Base-by-base conservation (phyloP, 129 eudicot genomes). In the Artemisia tridentata region DNA sequence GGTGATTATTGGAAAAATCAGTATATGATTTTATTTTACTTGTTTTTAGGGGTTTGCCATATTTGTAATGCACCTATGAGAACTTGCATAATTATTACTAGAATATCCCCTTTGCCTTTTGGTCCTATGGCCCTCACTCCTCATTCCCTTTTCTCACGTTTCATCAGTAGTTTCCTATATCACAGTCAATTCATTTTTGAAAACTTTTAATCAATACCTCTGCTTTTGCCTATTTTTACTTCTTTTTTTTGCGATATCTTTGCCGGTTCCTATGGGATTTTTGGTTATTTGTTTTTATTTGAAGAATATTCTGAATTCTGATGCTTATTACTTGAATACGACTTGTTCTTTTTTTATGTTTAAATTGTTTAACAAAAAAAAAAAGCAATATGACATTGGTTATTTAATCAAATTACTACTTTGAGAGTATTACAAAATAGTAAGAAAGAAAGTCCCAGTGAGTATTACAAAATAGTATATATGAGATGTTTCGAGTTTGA, bases 11-110 rank as follows among this genome's bases (percentile, higher is more conserved):
- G 25, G 68, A 72, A 72, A 59, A 18, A 72, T 47, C 13, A 59
- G 25, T 29, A 31, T 49, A 51, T 4, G 77, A 31, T 41, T 73
- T 73, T 62, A 4, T 57, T 62, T 31, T 21, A 51, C 19, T 65
- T 62, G 55, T 62, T 66, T 68, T 46, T 67, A 57, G 65, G 74
- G 31, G 77, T 74, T 74, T 78, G 72, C 79, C 65, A 71, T 80
- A 69, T 79, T 67, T 81, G 75, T 68, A 20, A 72, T 65, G 60
- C 68, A 73, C 60, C 63, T 64, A 76, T 68, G 55, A 27, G 54
- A 81, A 60, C 45, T 67, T 66, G 73, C 62, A 69, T 63, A 55
- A 75, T 57, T 63, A 17, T 27, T 38, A 48, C 51, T 62, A 62
- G 53, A 34, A 17, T 63, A 21, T 48, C 25, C 58, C 45, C 29